Base-by-base conservation (phyloP, 1,284 basidiomycete genomes). In the Leccinum fallax region DNA sequence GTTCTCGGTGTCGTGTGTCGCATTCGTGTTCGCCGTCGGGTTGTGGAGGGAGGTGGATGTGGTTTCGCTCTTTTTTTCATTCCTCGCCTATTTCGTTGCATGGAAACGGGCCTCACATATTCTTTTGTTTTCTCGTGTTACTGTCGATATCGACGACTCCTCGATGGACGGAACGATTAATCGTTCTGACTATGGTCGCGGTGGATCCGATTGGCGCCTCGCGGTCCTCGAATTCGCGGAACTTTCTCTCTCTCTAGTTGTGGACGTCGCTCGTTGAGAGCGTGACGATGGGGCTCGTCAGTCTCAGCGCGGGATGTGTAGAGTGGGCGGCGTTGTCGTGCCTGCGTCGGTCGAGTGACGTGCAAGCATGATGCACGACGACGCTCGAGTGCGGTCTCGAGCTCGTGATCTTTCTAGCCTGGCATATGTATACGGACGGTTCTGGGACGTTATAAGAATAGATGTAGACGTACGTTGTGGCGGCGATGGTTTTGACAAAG, bases 261-360 rank as follows among this genome's bases (percentile, higher is more conserved):
- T 64, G 55, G 61, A 63, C 60, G 55, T 63, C 61, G 24, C 61
- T 62, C 16, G 49, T 19, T 4, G 61, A 59, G 48, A 63, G 38
- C n/a, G 55, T 63, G 11, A 43, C 19, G 32, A 59, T 46, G 48
- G 61, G 61, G 15, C 13, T 53, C 10, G 40, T 63, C 24, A 62
- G 61, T 48, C 32, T 63, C n/a, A 28, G 48, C 15, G 57, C 61
- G 36, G 53, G 53, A 19, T 59, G 61, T 9, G 61, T 53, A 0
- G 36, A 40, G 16, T 32, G 57, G 30, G 30, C 54, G 49, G 43
- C 40, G 15, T 30, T 52, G n/a, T 63, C n/a, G 15, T 43, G 40
- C 38, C 38, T n/a, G n/a, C 38, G n/a, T 43, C 40, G 40, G 10
- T 5, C n/a, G n/a, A 43, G n/a, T 43, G 40, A 19, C 5, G 40